Percentiles rank a stretch among this genome's conserved stretches.
phyloP scores from a whole-genome alignment of 2,329 filamentous ascomycete species.

The Chrysoporthe deuterocubensis region DNA sequence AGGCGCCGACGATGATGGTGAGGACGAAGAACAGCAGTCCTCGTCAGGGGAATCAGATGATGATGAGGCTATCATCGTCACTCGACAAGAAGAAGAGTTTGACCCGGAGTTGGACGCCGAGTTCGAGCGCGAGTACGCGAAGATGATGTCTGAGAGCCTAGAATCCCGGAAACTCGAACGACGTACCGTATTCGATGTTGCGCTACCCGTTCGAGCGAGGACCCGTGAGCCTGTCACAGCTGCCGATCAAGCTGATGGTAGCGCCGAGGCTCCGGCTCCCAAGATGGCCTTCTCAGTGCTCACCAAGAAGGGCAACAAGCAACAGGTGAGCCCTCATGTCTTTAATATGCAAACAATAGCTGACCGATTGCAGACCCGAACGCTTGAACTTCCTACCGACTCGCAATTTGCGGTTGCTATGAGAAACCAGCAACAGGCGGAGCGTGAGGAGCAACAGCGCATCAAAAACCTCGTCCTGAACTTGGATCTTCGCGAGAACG shows the following conservation, averaged over 20 bases:
- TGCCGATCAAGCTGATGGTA: slow-evolving; percentile 43
- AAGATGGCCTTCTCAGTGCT: slow-evolving; percentile 98
- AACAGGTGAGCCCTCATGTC: slow-evolving; percentile 66
- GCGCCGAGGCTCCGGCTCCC: slow-evolving; percentile 38
- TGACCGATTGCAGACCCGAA: slow-evolving; percentile 69
- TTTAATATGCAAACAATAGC: slow-evolving; percentile 3
- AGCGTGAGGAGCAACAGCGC: slow-evolving; percentile 93
- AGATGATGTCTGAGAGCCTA: slow-evolving; percentile 96
- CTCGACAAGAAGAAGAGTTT: slow-evolving; percentile 83
- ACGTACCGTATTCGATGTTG: slow-evolving; percentile 94
- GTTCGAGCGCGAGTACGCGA: slow-evolving; percentile 96
- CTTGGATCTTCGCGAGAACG: slow-evolving; percentile 86
- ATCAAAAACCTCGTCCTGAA: slow-evolving; percentile 98
- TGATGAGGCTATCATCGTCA: slow-evolving; percentile 91
- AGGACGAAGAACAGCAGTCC: slow-evolving; percentile 57
- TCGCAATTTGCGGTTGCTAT: slow-evolving; percentile 95
- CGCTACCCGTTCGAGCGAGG: slow-evolving; percentile 82
- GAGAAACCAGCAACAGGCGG: slow-evolving; percentile 93
- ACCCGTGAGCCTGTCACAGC: slow-evolving; percentile 59
- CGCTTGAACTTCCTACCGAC: slow-evolving; percentile 86
- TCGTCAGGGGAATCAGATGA: slow-evolving; percentile 69
- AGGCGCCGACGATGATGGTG: slow-evolving; percentile 60
- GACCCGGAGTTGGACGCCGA: slow-evolving; percentile 96
- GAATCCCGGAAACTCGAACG: slow-evolving; percentile 96
- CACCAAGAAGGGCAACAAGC: slow-evolving; percentile 93